Conservation (phyloP, 768 basidiomycete species). For the Pulveroboletus frians region DNA sequence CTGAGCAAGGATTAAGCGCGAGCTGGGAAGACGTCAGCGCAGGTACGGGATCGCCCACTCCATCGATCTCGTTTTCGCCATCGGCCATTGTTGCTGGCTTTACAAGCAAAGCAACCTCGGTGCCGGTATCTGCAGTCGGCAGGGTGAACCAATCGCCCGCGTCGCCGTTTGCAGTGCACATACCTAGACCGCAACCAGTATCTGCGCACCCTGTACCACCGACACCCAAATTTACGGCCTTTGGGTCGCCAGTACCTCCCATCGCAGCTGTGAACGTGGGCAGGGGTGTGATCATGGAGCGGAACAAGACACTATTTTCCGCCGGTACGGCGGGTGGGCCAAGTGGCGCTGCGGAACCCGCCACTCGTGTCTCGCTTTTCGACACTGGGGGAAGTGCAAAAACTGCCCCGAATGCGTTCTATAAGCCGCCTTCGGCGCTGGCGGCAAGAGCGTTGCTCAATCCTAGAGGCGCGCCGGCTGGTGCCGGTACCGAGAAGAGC, state of each 20-base stretch:
- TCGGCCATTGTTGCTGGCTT: constrained; percentile 2
- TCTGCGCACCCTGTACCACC: constrained; percentile 5
- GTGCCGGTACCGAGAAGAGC: neutral
- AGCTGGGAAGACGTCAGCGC: constrained; percentile 59
- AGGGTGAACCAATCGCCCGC: neutral
- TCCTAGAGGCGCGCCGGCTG: neutral
- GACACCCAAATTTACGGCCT: constrained; percentile 23
- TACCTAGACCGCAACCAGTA: constrained; percentile 1
- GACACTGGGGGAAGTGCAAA: constrained; percentile 45
- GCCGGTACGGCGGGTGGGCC: neutral
- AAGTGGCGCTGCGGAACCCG: constrained; percentile 2
- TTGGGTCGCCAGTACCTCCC: constrained; percentile 22
- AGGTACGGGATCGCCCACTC: constrained; percentile 9
- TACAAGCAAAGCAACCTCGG: constrained; percentile 3
- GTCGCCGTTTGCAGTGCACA: constrained; percentile 8
- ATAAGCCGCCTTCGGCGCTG: constrained; percentile 41
- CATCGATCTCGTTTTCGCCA: constrained; percentile 6
- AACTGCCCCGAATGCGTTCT: constrained; percentile 61
- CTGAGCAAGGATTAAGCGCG: constrained; percentile 43
- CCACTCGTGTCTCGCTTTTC: constrained; percentile 32
- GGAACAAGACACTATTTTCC: constrained; percentile 15
- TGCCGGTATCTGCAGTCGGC: neutral
- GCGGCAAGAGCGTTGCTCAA: neutral
- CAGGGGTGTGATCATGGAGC: constrained; percentile 12
- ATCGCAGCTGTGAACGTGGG: neutral